Evolutionary conservation across 257 asterid genomes (phyloP), one percentile per base, ranked within the genome.

Genomic region (Echites panduratus): DNA sequence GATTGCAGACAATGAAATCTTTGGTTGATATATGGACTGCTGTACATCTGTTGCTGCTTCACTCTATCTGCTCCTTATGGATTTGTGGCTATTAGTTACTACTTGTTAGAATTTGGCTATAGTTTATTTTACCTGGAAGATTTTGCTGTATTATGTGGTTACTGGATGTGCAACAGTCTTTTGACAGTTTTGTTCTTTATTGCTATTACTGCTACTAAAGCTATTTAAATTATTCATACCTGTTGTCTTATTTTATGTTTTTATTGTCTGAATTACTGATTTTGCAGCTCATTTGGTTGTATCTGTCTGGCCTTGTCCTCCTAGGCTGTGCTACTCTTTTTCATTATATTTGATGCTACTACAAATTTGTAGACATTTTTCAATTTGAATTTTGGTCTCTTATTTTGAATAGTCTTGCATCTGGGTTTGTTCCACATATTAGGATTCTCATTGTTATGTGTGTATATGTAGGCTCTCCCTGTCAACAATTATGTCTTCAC

Each of bases 41-140:
- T 89, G 87, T 88, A 85, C 88, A 85, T 85, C 95, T 90, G 93
- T 93, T 89, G 97, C 95, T 89, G 97, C 96, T 86, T 88, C 96
- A 84, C 87, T 82, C 83, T 90, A 84, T 89, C 91, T 90, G 90
- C 88, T 80, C 84, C 85, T 83, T 89, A 84, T 90, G 91, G 95
- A n/a, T n/a, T n/a, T n/a, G n/a, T n/a, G n/a, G n/a, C n/a, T n/a
- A n/a, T n/a, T n/a, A n/a, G n/a, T n/a, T 82, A 70, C 45, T 86
- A 53, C 52, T 86, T 86, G 85, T 78, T 87, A 82, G 89, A 76
- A 68, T 78, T 83, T 77, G 85, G 58, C 81, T 80, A 80, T 84
- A 80, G 69, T 78, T 84, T 86, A 84, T 70, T 87, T 75, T 76
- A 62, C 64, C 81, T 80, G 84, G 72, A 79, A 82, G 84, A 81